These are phyloP conservation scores for Polytolypa hystricis DNA, from an alignment of 2,329 filamentous ascomycete genomes.

Conservation along the genomic window DNA sequence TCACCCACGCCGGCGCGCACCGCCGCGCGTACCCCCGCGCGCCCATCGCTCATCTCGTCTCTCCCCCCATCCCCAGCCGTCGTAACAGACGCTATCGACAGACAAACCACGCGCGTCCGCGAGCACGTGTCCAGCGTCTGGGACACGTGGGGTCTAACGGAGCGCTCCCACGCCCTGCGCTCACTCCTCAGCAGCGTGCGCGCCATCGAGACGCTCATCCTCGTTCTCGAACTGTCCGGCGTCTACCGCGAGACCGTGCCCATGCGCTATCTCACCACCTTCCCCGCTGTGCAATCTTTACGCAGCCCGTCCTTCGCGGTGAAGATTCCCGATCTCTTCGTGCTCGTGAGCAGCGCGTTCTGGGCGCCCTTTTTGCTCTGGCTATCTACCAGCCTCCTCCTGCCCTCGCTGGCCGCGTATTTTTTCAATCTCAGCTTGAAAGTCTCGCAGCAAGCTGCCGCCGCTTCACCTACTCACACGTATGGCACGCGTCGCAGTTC, in stretches of 20 bases:
- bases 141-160: conserved; percentile 25
- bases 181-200: conserved; percentile 57
- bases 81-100: conserved; percentile 66
- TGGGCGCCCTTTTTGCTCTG: conserved; percentile 75
- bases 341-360: conserved; percentile 64
- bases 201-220: conserved; percentile 54
- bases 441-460: conserved; percentile 20
- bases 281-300: conserved; percentile 50
- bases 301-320: conserved; percentile 50
- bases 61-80: conserved; percentile 71
- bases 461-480: conserved; percentile 9
- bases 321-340: conserved; percentile 68
- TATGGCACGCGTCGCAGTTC: conserved; percentile 18
- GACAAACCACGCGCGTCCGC: conserved; percentile 35
- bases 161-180: conserved; percentile 51
- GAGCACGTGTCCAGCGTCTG: conserved; percentile 24
- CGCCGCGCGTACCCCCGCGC: conserved; percentile 22
- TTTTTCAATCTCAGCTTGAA: conserved; percentile 76
- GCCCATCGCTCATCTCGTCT: conserved; percentile 44
- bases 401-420: conserved; percentile 66
- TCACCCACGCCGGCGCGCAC: conserved; percentile 38
- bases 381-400: conserved; percentile 57
- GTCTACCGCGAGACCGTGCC: conserved; percentile 62
- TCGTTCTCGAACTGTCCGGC: conserved; percentile 58
- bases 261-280: conserved; percentile 59